Evolutionary conservation across 176 grass and related monocot genomes (phyloP), one percentile per base, ranked within the genome.

Genomic region (Phyllostachys edulis): DNA sequence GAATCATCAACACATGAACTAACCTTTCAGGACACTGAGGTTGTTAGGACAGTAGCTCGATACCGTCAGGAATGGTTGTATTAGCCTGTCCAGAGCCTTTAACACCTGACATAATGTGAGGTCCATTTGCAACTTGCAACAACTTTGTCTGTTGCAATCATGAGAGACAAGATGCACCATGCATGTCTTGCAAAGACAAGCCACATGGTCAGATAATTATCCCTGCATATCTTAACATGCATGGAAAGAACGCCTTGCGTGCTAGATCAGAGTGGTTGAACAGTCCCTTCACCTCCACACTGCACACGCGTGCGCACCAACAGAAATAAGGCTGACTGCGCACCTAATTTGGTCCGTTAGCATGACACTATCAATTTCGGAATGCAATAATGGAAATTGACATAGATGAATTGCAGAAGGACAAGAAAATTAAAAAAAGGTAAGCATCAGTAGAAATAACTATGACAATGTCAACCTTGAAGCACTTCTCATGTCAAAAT

Each of bases 111-210:
- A 56, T 61, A 26, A 51, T 10, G 60, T 75, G 39, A 69, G 77
- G 32, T 80, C 50, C 77, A 50, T 51, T 20, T 69, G 41, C 63
- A 80, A 84, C 38, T 46, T 69, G 83, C 38, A 59, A 8, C 51
- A 49, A 17, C 60, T 80, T 85, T 75, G 68, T 67, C 50, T 78
- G 51, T 42, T 61, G 76, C 69, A 21, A 80, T 89, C 87, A 89
- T 80, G 14, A 56, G 50, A 81, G 59, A 80, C 12, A 67, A 66
- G 29, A 80, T 80, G 77, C 49, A 80, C 5, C 81, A 39, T 76
- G 47, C 63, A 36, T 59, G 38, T 78, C 26, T 26, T 70, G 56
- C 20, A 17, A 56, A 80, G 69, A 52, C 51, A 76, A 40, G 62
- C 61, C 60, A 85, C 76, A 75, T 88, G 85, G 56, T 59, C 9